These are phyloP conservation scores for Chrysanthemum seticuspe DNA, from an alignment of 129 eudicot genomes.

Conservation along the genomic window DNA sequence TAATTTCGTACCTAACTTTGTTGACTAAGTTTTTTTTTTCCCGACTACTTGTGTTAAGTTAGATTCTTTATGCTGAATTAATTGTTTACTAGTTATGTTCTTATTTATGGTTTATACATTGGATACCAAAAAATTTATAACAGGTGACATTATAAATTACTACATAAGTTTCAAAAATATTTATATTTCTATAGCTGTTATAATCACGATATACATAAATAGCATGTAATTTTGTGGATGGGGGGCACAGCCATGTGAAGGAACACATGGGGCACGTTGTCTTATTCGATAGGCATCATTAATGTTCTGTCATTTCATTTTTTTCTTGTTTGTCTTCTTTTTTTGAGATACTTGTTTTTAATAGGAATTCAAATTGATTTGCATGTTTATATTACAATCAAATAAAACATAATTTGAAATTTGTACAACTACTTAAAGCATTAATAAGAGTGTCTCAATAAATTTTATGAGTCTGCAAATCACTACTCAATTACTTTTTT, in stretches of 20 bases:
- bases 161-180: neutral
- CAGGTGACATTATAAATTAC: neutral
- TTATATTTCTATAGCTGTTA: neutral
- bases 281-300: constrained; percentile 22
- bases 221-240: constrained; percentile 12
- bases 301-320: constrained; percentile 12
- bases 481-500: no score
- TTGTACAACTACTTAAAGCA: no score
- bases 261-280: constrained; percentile 36
- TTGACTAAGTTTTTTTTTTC: no score
- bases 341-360: neutral
- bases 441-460: no score
- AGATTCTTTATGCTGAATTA: neutral
- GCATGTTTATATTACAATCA: no score
- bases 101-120: neutral
- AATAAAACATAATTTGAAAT: no score
- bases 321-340: neutral
- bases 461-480: no score
- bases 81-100: neutral
- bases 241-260: constrained; percentile 22
- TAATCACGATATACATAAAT: neutral
- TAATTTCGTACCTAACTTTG: no score
- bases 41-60: neutral
- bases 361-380: neutral
- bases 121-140: neutral